These are phyloP conservation scores for Ogataea hybrid DNA, from an alignment of 1,139 yeast genomes.

Conservation along the genomic window DNA sequence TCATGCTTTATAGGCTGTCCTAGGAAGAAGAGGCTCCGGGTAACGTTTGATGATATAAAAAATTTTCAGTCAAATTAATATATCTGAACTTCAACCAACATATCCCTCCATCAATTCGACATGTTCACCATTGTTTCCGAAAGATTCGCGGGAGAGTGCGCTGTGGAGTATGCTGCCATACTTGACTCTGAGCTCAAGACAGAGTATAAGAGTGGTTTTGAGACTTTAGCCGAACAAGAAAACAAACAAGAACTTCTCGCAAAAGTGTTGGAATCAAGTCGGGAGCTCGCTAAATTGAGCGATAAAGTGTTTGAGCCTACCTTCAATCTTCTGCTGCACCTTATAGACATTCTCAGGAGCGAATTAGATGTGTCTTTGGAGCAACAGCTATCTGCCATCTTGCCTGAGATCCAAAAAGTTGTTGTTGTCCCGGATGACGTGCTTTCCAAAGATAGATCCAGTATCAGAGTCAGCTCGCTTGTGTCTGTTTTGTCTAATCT, in stretches of 20 bases:
- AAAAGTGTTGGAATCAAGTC: conserved; percentile 18
- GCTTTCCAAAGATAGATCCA: conserved; percentile 18
- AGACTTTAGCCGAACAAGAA: conserved; percentile 23
- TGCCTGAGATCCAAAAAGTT: conserved; percentile 7
- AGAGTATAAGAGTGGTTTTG: conserved; percentile 18
- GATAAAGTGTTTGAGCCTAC: conserved; percentile 33
- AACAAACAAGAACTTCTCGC: conserved; percentile 22
- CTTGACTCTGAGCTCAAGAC: conserved; percentile 29
- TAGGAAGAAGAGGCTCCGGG: conserved; percentile 8
- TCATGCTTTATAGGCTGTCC: conserved; percentile 1
- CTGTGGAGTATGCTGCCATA: conserved; percentile 32
- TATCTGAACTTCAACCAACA: conserved; percentile 3
- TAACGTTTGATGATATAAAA: conserved; percentile 6
- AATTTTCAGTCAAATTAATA: conserved; percentile 6
- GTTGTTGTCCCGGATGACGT: conserved; percentile 10
- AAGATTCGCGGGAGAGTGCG: conserved; percentile 30
- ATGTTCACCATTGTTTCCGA: conserved; percentile 32
- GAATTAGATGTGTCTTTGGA: conserved; percentile 19
- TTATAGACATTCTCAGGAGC: conserved; percentile 19
- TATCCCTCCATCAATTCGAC: conserved; percentile 3
- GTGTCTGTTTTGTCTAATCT: conserved; percentile 30
- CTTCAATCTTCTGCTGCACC: conserved; percentile 30
- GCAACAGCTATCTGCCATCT: conserved; percentile 5
- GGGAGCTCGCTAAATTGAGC: conserved; percentile 21
- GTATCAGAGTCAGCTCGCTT: conserved; percentile 20